Base-by-base conservation (phyloP, 2,329 filamentous ascomycete species). In the Ploettnerulaceae sp. region DNA sequence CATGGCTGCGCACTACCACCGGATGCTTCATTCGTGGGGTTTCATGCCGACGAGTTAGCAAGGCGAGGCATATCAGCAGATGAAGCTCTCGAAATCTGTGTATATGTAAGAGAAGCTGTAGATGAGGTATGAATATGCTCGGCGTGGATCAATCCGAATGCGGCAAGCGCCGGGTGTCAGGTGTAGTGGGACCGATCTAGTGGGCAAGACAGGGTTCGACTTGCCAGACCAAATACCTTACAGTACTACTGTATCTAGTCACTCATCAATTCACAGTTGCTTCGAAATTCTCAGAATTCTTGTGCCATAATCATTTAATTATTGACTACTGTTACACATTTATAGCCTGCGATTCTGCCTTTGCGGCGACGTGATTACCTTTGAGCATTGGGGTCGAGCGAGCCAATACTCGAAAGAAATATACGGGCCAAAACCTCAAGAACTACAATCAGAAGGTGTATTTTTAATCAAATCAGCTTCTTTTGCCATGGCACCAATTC, bases 1-100 rank as follows among this genome's bases (percentile, higher is more conserved):
- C 88, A 93, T 94, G 74, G 71, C 73, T 62, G 51, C 54, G 52
- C 55, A 57, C 54, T 59, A 48, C 56, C 48, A 53, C 54, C 48
- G 51, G 54, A 56, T 53, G 43, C 56, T 54, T 64, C 61, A 61
- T 64, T 62, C 61, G 57, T 56, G 52, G 52, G 54, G 56, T 56
- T 57, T 57, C 59, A 65, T 64, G 55, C 54, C 59, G 56, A 50
- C 51, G 41, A 53, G 53, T 33, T 57, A 54, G 53, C 51, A 37
- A 34, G 31, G 31, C 34, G 15, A 22, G 17, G 21, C 20, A 22
- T 31, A 33, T 41, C 45, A 55, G 52, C 48, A 52, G 40, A 26
- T 20, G 43, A 45, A 47, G 48, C 42, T 54, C 37, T 45, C 31
- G 21, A 37, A 33, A 28, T 14, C 34, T 31, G 28, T 21, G 18